Evolutionary conservation across 108 stramenopile species (phyloP).

Genomic region (Cyclostephanos tholiformis): DNA sequence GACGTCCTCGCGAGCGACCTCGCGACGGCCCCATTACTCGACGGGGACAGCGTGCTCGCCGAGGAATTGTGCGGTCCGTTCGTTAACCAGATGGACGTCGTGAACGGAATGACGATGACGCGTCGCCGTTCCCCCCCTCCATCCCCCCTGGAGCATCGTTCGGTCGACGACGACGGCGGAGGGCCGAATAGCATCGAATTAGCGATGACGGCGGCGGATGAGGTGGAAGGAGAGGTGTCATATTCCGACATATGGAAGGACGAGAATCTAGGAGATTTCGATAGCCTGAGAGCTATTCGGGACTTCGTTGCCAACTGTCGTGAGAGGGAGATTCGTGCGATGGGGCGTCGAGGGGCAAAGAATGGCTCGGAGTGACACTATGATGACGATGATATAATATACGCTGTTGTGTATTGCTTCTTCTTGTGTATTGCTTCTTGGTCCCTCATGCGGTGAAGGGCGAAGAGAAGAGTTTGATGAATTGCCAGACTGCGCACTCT

Average conservation of each 20-base stretch:
- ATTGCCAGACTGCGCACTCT: too few species aligned
- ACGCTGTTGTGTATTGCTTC: too few species aligned
- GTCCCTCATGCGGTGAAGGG: too few species aligned
- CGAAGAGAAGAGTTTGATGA: too few species aligned
- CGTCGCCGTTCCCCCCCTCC: too few species aligned
- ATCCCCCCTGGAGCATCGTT: too few species aligned
- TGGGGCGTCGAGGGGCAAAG: too few species aligned
- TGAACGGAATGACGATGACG: slow-evolving; percentile 17
- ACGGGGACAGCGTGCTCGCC: slow-evolving; percentile 27
- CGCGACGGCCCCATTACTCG: slow-evolving; percentile 24
- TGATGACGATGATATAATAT: too few species aligned
- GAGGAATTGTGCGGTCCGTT: slow-evolving; percentile 43
- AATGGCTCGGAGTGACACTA: too few species aligned
- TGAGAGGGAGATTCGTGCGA: neutral
- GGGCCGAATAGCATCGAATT: neutral
- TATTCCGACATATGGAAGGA: slow-evolving; percentile 39
- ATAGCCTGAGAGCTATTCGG: slow-evolving; percentile 38
- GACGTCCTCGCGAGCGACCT: slow-evolving; percentile 19
- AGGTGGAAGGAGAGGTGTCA: slow-evolving; percentile 8
- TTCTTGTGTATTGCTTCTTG: too few species aligned
- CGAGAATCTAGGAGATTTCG: slow-evolving; percentile 43
- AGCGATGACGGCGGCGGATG: neutral
- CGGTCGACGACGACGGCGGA: neutral
- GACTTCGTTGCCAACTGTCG: slow-evolving; percentile 41
- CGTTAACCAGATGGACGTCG: slow-evolving; percentile 14